These are phyloP conservation scores for Ophiostoma piceae DNA, from an alignment of 2,329 filamentous ascomycete genomes.

Conservation along the genomic window DNA sequence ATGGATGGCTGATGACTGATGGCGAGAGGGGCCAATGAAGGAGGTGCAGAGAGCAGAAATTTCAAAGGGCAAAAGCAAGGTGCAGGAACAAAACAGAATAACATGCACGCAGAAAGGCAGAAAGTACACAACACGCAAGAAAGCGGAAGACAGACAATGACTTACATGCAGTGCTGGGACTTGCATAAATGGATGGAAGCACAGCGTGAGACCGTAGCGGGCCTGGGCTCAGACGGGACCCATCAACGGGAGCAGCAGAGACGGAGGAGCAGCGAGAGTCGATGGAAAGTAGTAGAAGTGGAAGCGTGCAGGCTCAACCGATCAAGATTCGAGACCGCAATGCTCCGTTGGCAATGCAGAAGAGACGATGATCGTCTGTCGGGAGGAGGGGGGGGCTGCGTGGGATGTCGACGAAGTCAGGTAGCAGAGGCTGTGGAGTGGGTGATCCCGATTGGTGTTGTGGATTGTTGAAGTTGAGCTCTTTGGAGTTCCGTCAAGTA, in stretches of 20 bases:
- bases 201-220: conserved; percentile 19
- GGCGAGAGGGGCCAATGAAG: conserved; percentile 10
- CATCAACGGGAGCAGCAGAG: background rate
- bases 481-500: background rate
- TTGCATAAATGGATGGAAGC: conserved; percentile 29
- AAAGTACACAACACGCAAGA: background rate
- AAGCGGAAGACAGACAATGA: conserved; percentile 18
- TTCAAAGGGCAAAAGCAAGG: background rate
- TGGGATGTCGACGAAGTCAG: conserved; percentile 3
- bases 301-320: background rate
- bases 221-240: background rate
- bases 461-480: background rate
- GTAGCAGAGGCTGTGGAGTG: conserved; percentile 9
- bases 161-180: conserved; percentile 32
- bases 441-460: background rate
- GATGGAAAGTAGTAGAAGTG: background rate
- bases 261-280: background rate
- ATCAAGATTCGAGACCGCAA: background rate
- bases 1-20: background rate
- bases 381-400: background rate
- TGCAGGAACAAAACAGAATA: background rate
- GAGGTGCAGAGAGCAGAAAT: conserved; percentile 10
- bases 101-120: conserved; percentile 7
- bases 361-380: background rate
- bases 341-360: background rate